Conservation (phyloP, 495 filamentous ascomycete genomes). For the Penicillium arizonense region DNA sequence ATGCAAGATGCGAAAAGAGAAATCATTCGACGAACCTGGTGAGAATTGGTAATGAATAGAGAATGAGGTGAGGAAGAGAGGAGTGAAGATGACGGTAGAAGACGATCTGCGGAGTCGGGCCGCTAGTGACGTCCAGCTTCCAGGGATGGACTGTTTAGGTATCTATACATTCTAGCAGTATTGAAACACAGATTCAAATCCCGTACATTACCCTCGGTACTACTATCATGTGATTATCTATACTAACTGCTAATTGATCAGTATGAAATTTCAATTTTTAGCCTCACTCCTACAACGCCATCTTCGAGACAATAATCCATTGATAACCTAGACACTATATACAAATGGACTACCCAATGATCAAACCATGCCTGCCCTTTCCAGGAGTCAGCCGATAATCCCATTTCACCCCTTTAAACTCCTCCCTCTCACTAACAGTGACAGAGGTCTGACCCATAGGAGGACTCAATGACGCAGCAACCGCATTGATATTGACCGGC, state of each 20-base stretch:
- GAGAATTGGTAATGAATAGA: background rate
- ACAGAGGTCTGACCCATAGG: slow-evolving; percentile 15
- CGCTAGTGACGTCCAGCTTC: too few species aligned
- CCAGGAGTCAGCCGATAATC: slow-evolving; percentile 19
- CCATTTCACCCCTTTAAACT: slow-evolving; percentile 26
- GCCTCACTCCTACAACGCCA: too few species aligned
- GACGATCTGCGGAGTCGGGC: background rate
- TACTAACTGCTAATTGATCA: background rate
- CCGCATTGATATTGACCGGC: slow-evolving; percentile 7
- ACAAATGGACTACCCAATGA: slow-evolving; percentile 9
- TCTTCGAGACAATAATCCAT: too few species aligned
- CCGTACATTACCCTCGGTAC: too few species aligned
- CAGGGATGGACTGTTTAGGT: too few species aligned
- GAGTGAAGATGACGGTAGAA: background rate
- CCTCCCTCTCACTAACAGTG: slow-evolving; percentile 11
- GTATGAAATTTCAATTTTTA: too few species aligned
- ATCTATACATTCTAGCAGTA: too few species aligned
- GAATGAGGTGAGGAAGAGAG: background rate
- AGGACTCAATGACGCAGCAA: slow-evolving; percentile 19
- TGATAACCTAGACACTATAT: too few species aligned
- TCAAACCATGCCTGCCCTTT: slow-evolving; percentile 22
- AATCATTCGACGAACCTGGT: slow-evolving; percentile 16
- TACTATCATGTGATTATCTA: slow-evolving; percentile 2
- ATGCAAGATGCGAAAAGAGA: background rate
- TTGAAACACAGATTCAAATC: too few species aligned